Conservation (phyloP, 352 stramenopile genomes). For the Phytophthora rubi region DNA sequence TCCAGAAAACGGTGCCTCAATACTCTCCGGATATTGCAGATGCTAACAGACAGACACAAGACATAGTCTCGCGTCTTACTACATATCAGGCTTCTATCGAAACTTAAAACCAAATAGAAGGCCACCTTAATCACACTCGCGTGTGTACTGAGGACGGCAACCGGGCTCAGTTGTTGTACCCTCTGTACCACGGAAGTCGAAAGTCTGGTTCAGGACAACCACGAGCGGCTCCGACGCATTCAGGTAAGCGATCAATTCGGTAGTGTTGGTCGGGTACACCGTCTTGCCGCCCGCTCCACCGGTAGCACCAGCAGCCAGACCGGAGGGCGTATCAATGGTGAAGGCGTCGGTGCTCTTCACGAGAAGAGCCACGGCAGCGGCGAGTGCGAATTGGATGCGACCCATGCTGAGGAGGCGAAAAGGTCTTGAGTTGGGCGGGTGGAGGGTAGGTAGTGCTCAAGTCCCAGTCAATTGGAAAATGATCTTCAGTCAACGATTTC, state of each 20-base stretch:
- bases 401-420: slow-evolving; percentile 12
- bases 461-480: slow-evolving; percentile 27
- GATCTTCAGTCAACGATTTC: neutral
- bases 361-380: slow-evolving; percentile 8
- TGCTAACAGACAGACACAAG: too few species aligned
- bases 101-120: too few species aligned
- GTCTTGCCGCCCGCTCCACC: slow-evolving; percentile 32
- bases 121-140: too few species aligned
- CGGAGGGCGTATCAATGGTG: slow-evolving; percentile 26
- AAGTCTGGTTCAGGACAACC: slow-evolving; percentile 45
- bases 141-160: slow-evolving; percentile 33
- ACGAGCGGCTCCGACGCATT: slow-evolving; percentile 30
- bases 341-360: slow-evolving; percentile 18
- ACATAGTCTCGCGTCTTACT: too few species aligned
- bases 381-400: slow-evolving; percentile 13
- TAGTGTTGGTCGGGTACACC: slow-evolving; percentile 35
- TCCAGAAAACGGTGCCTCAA: too few species aligned
- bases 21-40: too few species aligned
- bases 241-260: slow-evolving; percentile 44
- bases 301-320: slow-evolving; percentile 31
- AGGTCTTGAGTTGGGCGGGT: neutral
- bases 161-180: slow-evolving; percentile 43
- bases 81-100: too few species aligned
- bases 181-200: slow-evolving; percentile 48
- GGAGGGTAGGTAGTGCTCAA: slow-evolving; percentile 6